Evolutionary conservation across 129 eudicot species (phyloP).

Genomic region (Helianthus annuus): DNA sequence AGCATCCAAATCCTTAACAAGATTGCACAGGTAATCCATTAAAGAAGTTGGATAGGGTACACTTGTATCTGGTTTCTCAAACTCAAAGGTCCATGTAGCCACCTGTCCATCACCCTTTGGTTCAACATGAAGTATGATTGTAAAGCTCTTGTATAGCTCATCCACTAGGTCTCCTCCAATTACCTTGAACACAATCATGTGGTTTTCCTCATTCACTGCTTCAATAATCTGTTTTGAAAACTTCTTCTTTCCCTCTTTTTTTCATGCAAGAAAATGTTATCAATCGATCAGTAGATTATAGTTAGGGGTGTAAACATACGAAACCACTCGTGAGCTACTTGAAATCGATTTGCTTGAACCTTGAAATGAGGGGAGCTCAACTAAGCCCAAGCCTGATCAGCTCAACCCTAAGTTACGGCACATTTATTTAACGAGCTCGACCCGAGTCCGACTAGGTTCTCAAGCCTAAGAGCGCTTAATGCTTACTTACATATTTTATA

Average conservation of each 20-base stretch:
- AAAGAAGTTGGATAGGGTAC: constrained; percentile 32
- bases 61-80: constrained; percentile 30
- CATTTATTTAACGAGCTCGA: too few species aligned
- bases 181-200: constrained; percentile 27
- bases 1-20: constrained; percentile 38
- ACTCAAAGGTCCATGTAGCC: constrained; percentile 42
- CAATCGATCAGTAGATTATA: not conserved
- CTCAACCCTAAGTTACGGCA: too few species aligned
- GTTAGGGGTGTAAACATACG: too few species aligned
- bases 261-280: not conserved
- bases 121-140: constrained; percentile 29
- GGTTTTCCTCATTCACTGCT: constrained; percentile 24
- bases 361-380: too few species aligned
- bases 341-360: too few species aligned
- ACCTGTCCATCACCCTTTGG: constrained; percentile 26
- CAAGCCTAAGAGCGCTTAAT: too few species aligned
- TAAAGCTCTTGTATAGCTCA: constrained; percentile 33
- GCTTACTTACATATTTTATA: too few species aligned
- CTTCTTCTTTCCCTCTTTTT: constrained; percentile 27
- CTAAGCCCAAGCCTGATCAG: too few species aligned
- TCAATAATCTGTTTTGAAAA: constrained; percentile 21
- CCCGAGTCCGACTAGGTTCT: too few species aligned
- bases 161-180: constrained; percentile 57
- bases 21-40: constrained; percentile 31
- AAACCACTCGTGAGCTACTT: too few species aligned